Percentiles rank a stretch among this genome's conserved stretches.
Conservation (phyloP, 1,139 yeast genomes). For the Pichia sp. region DNA sequence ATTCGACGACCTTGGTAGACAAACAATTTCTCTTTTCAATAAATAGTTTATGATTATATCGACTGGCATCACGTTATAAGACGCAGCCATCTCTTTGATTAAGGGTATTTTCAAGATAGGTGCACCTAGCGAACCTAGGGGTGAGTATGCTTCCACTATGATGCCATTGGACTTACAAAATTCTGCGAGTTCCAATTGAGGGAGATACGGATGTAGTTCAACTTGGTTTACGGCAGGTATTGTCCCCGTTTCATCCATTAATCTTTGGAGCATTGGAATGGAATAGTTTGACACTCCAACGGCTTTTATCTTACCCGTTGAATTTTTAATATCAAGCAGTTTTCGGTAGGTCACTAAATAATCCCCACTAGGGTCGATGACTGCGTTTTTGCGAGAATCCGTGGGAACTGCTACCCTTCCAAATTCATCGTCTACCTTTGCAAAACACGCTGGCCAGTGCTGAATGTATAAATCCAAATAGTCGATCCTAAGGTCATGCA, state of each 20-base stretch:
- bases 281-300: conserved; percentile 44
- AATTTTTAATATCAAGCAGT: conserved; percentile 39
- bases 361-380: conserved; percentile 29
- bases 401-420: conserved; percentile 14
- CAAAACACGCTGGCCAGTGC: conserved; percentile 37
- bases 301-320: conserved; percentile 37
- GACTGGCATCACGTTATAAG: conserved; percentile 42
- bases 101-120: too few species aligned
- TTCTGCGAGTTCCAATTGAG: conserved; percentile 56
- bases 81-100: conserved; percentile 26
- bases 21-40: conserved; percentile 46
- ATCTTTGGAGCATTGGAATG: conserved; percentile 41
- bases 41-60: conserved; percentile 53
- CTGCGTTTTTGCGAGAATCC: conserved; percentile 18
- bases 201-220: conserved; percentile 62
- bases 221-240: conserved; percentile 54
- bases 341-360: conserved; percentile 41
- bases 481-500: conserved; percentile 38
- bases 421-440: conserved; percentile 12
- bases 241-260: conserved; percentile 42
- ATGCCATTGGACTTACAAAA: conserved; percentile 49
- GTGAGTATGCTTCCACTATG: conserved; percentile 61
- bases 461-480: conserved; percentile 46
- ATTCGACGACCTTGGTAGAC: conserved; percentile 48
- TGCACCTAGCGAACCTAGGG: conserved; percentile 44